Percentiles rank a stretch among this genome's conserved stretches.
These are phyloP conservation scores for Parachlorella kessleri DNA, from an alignment of 139 green algal genomes.

Conservation along the genomic window DNA sequence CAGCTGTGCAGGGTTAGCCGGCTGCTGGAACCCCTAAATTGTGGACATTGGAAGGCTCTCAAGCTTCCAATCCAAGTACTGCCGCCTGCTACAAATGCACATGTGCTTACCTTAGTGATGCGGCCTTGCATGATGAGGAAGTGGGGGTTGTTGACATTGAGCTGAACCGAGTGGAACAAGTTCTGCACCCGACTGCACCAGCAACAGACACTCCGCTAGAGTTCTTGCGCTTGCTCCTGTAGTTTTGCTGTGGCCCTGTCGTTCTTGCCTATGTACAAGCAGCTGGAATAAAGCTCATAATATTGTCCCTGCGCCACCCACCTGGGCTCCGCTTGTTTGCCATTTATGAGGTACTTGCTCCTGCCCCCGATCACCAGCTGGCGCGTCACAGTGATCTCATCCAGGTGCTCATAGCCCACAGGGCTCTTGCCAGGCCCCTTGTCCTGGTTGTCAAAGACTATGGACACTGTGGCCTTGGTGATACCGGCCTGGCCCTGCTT, in stretches of 20 bases:
- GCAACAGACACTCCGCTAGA: neutral
- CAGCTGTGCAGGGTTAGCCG: no score
- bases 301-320: constrained; percentile 35
- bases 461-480: constrained; percentile 97
- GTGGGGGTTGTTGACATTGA: constrained; percentile 99
- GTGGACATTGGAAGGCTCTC: no score
- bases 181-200: constrained; percentile 89
- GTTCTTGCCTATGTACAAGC: neutral
- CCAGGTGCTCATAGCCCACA: constrained; percentile 90
- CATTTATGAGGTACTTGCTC: constrained; percentile 99
- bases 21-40: no score
- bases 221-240: no score
- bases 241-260: neutral
- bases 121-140: constrained; percentile 99
- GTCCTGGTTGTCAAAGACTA: constrained; percentile 96
- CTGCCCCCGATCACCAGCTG: constrained; percentile 95
- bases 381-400: constrained; percentile 93
- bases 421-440: constrained; percentile 64
- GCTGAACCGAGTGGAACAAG: constrained; percentile 98
- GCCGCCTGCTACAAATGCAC: no score
- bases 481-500: constrained; percentile 98
- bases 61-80: no score
- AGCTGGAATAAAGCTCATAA: neutral
- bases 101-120: constrained; percentile 84
- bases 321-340: constrained; percentile 86